Percentiles rank a stretch among this genome's conserved stretches.
Evolutionary conservation across 139 green algal species (phyloP).

Genomic region (Marvania coccoides): DNA sequence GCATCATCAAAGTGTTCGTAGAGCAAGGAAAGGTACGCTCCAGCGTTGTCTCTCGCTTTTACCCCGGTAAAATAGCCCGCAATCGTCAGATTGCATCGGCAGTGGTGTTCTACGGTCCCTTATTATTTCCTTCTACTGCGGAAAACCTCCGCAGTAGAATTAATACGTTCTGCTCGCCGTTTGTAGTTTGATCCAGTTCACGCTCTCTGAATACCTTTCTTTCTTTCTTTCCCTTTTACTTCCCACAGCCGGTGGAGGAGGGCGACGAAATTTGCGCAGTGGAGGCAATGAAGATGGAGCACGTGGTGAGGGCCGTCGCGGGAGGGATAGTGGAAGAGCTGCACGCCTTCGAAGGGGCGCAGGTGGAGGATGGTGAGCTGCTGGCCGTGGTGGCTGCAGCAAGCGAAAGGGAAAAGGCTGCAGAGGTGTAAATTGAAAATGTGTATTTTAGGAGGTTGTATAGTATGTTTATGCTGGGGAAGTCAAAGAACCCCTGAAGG

Average conservation of each 20-base stretch:
- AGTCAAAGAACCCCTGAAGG: no score
- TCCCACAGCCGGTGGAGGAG: conserved; percentile 12
- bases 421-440: no score
- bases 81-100: no score
- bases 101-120: no score
- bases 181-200: no score
- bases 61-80: no score
- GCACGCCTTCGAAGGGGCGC: conserved; percentile 12
- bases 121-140: no score
- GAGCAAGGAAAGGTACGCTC: neutral
- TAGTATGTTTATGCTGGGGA: no score
- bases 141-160: no score
- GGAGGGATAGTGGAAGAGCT: conserved; percentile 3
- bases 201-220: no score
- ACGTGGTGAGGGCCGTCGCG: conserved; percentile 12
- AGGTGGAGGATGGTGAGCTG: conserved; percentile 28
- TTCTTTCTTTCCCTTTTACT: neutral
- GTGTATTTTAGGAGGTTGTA: neutral
- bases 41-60: no score
- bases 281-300: conserved; percentile 85
- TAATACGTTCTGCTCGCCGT: no score
- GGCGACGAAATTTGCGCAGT: conserved; percentile 49
- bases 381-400: conserved; percentile 19
- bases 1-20: conserved; percentile 40
- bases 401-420: neutral